A percentile compares a stretch with the other conserved stretches of the same genome.
These are phyloP conservation scores for Colletotrichum sp. DNA, from an alignment of 2,329 filamentous ascomycete genomes.

Conservation along the genomic window DNA sequence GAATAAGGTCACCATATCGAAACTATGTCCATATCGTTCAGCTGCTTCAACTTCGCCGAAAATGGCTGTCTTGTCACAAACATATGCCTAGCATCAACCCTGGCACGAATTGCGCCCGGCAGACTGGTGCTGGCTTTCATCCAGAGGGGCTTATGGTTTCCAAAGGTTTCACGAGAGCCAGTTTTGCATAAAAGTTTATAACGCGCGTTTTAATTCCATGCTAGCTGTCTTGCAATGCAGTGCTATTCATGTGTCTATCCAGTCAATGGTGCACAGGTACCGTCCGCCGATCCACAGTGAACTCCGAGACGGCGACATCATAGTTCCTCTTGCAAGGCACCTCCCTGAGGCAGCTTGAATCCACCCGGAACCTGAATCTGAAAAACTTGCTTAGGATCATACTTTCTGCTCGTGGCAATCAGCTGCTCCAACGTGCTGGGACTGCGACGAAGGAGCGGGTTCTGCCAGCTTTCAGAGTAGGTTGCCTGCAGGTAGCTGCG, in stretches of 20 bases:
- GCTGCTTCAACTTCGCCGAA: background rate
- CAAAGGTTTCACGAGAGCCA: background rate
- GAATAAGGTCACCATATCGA: background rate
- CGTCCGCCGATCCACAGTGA: background rate
- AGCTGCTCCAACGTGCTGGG: background rate
- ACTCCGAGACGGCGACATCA: background rate
- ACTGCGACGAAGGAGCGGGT: background rate
- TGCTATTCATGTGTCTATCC: background rate
- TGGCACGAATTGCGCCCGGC: background rate
- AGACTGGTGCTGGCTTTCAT: background rate
- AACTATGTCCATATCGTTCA: background rate
- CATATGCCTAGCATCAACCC: background rate
- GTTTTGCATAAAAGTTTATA: background rate
- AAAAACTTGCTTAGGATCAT: background rate
- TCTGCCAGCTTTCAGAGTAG: conserved; percentile 6
- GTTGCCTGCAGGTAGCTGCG: background rate
- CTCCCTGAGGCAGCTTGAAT: background rate
- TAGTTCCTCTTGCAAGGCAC: background rate
- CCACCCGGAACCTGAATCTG: conserved; percentile 1
- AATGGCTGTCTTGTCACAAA: background rate
- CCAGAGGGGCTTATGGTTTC: background rate
- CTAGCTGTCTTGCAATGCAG: background rate
- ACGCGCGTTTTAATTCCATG: background rate
- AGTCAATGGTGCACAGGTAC: background rate
- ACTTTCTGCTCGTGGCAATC: background rate